Conservation (phyloP, 2,329 filamentous ascomycete genomes). For the Claviceps sp. region DNA sequence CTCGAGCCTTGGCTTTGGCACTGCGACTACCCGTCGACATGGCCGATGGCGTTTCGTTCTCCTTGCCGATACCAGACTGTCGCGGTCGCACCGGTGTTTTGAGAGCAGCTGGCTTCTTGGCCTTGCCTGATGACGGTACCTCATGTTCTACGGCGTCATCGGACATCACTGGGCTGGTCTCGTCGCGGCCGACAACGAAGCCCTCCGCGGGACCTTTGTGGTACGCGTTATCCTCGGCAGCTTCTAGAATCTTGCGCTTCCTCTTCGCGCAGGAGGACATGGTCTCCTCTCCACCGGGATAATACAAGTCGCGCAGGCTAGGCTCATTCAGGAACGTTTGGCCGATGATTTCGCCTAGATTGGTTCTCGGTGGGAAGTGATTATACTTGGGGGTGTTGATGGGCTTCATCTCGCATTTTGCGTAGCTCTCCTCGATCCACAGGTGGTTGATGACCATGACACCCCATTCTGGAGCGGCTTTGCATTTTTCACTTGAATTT, state of each 20-base stretch:
- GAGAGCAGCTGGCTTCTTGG: conserved; percentile 5
- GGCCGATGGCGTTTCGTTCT: conserved; percentile 67
- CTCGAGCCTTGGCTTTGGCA: conserved; percentile 75
- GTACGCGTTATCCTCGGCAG: conserved; percentile 37
- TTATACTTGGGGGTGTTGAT: conserved; percentile 65
- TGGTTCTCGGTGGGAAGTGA: conserved; percentile 78
- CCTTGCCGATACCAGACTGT: conserved; percentile 50
- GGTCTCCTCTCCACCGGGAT: conserved; percentile 44
- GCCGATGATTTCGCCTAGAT: conserved; percentile 84
- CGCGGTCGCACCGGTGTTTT: conserved; percentile 28
- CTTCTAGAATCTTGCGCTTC: conserved; percentile 36
- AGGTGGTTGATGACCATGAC: conserved; percentile 85
- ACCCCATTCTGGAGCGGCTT: conserved; percentile 84
- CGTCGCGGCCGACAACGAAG: conserved; percentile 28
- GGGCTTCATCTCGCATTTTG: conserved; percentile 65
- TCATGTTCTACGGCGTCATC: conserved; percentile 25
- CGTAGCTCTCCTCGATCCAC: conserved; percentile 96
- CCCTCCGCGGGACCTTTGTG: conserved; percentile 33
- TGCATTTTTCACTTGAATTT: conserved; percentile 80
- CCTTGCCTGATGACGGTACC: conserved; percentile 16
- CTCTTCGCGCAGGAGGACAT: conserved; percentile 29
- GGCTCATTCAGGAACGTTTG: conserved; percentile 66
- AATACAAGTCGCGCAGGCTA: conserved; percentile 52
- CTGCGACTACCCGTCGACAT: conserved; percentile 62
- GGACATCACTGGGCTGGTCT: conserved; percentile 30